These are phyloP conservation scores for Gnaphalium uliginosum DNA, from an alignment of 129 eudicot genomes.

Conservation along the genomic window DNA sequence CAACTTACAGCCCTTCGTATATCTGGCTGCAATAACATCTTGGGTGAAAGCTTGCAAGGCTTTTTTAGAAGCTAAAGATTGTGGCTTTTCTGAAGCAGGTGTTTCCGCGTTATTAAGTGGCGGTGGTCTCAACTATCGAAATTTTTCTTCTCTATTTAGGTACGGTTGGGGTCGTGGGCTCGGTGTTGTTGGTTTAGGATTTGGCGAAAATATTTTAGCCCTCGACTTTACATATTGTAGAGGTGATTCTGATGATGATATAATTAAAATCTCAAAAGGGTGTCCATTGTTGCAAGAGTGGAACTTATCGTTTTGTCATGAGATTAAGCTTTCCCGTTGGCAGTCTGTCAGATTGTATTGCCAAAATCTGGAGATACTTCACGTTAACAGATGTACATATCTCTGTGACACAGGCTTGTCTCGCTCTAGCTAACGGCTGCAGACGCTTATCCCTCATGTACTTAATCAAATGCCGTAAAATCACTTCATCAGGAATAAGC, in stretches of 20 bases:
- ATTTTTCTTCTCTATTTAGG: conserved; percentile 40
- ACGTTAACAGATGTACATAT: conserved; percentile 62
- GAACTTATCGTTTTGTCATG: conserved; percentile 59
- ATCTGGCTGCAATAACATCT: conserved; percentile 38
- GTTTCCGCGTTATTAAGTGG: conserved; percentile 48
- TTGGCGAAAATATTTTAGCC: conserved; percentile 36
- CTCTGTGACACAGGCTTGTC: conserved; percentile 44
- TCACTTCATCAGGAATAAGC: background rate
- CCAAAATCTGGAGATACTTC: conserved; percentile 52
- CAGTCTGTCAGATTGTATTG: conserved; percentile 25
- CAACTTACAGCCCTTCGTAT: conserved; percentile 47
- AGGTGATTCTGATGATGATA: conserved; percentile 36
- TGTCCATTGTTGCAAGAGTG: conserved; percentile 64
- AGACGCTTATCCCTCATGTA: conserved; percentile 42
- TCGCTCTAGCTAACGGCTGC: conserved; percentile 57
- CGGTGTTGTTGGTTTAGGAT: conserved; percentile 39
- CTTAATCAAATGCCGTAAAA: background rate
- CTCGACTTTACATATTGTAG: conserved; percentile 47
- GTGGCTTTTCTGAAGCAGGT: conserved; percentile 58
- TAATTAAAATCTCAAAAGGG: conserved; percentile 47
- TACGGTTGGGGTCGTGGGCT: conserved; percentile 40
- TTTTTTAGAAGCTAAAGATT: conserved; percentile 62
- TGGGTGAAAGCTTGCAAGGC: conserved; percentile 53
- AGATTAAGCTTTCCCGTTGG: conserved; percentile 52
- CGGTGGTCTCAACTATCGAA: conserved; percentile 48